A percentile compares a stretch with the other conserved stretches of the same genome.
phyloP scores from a whole-genome alignment of 176 grass and related monocot genomes.

The Oryza officinalis region DNA sequence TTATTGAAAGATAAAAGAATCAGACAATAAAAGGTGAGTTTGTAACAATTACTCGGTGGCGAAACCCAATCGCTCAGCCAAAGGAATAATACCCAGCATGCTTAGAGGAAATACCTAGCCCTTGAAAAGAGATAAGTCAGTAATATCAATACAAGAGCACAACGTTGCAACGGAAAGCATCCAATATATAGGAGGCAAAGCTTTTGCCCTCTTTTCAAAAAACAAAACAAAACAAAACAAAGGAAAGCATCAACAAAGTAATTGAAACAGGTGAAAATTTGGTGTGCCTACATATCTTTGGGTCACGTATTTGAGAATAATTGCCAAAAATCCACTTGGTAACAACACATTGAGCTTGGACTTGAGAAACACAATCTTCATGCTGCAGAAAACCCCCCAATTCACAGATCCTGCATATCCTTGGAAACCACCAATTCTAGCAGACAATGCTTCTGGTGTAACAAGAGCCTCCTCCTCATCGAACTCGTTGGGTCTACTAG shows the following conservation, averaged over 20 bases:
- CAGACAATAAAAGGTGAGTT: neutral
- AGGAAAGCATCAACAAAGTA: neutral
- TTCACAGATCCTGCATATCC: constrained; percentile 13
- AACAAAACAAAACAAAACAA: too few species aligned
- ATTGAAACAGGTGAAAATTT: neutral
- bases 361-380: constrained; percentile 53
- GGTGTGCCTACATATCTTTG: constrained; percentile 46
- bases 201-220: too few species aligned
- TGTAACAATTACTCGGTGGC: constrained; percentile 50
- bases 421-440: constrained; percentile 17
- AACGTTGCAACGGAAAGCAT: neutral
- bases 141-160: neutral
- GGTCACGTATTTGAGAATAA: constrained; percentile 46
- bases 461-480: constrained; percentile 39
- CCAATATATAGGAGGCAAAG: too few species aligned
- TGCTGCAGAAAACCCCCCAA: constrained; percentile 35
- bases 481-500: constrained; percentile 39
- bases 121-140: constrained; percentile 37
- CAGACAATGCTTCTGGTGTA: constrained; percentile 12
- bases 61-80: constrained; percentile 77
- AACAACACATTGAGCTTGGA: constrained; percentile 71
- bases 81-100: constrained; percentile 75
- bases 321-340: constrained; percentile 64
- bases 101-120: constrained; percentile 72
- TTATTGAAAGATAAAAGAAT: neutral